Base-by-base conservation (phyloP, 2,329 filamentous ascomycete species). In the Beauveria sp. region DNA sequence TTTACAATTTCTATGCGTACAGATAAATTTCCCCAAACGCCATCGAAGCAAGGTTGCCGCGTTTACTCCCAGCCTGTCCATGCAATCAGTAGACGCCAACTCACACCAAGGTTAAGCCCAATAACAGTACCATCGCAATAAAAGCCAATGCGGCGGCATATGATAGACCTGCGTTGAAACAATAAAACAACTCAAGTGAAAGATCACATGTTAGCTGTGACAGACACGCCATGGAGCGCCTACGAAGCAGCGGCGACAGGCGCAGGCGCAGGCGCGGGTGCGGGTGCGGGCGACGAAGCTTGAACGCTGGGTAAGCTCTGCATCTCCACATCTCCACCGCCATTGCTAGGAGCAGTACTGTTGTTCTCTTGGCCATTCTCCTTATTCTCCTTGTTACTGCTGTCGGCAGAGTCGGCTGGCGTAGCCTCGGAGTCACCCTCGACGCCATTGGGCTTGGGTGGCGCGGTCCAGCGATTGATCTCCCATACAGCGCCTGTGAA, bases 401-500 rank as follows among this genome's bases (percentile, higher is more conserved):
- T 73, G 63, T 79, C 78, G 50, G 75, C 77, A 5, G 81, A 81
- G 2, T 74, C 74, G 2, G 74, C 73, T 10, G 75, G 72, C 18
- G 79, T 80, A 14, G 78, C 79, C 53, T 81, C 79, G 0, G 77
- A 71, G 26, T 73, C 70, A 3, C 79, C 77, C 55, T 82, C 77
- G 6, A 76, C 75, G 26, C 73, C 71, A 20, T 42, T 58, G 28
- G 79, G 75, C 72, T 83, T 85, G n/a, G 81, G 77, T 38, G 89
- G 89, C 40, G 91, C 88, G 58, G 86, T 87, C 92, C 93, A 98
- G 60, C 90, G 87, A 22, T 87, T 83, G 52, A 96, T 81, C 65
- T 89, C 85, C 92, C 93, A 97, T 38, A 84, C 71, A 18, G 91
- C 84, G 58, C 93, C 93, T 1, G 93, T 97, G 73, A 98, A 98